These are phyloP conservation scores for Fusarium chaquense DNA, from an alignment of 2,329 filamentous ascomycete species.

Conservation along the genomic window DNA sequence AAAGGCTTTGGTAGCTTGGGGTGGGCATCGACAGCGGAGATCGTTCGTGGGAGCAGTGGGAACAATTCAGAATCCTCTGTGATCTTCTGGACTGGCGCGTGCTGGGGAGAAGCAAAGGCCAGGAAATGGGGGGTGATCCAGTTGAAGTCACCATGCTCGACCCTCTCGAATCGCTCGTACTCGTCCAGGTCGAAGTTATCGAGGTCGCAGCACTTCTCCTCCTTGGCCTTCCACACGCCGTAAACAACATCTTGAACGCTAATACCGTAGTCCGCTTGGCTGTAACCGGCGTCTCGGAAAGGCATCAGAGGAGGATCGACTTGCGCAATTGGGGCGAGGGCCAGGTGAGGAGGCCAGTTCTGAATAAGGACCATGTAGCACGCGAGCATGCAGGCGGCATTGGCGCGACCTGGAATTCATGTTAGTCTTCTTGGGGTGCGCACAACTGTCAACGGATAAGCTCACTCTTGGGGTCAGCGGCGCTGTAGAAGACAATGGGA, in stretches of 20 bases:
- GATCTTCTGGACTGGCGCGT: constrained; percentile 79
- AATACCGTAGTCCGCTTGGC: constrained; percentile 95
- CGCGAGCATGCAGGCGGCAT: constrained; percentile 92
- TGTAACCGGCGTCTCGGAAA: constrained; percentile 97
- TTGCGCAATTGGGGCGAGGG: constrained; percentile 94
- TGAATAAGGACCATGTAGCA: constrained; percentile 99
- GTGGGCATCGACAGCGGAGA: constrained; percentile 77
- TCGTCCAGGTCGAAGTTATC: constrained; percentile 97
- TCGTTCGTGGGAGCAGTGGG: constrained; percentile 77
- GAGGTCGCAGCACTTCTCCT: constrained; percentile 89
- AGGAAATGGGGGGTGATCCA: constrained; percentile 97
- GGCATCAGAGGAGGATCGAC: constrained; percentile 98
- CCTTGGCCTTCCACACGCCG: constrained; percentile 98
- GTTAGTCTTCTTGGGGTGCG: constrained; percentile 29
- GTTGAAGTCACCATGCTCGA: constrained; percentile 99
- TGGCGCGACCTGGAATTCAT: constrained; percentile 76
- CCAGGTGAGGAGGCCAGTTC: constrained; percentile 95
- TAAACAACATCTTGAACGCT: constrained; percentile 98
- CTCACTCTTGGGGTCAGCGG: constrained; percentile 89
- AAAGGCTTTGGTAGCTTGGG: constrained; percentile 84
- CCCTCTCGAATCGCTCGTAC: constrained; percentile 95
- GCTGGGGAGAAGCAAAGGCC: constrained; percentile 95
- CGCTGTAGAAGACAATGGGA: constrained; percentile 96
- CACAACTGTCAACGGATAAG: constrained; percentile 40
- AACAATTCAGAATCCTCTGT: constrained; percentile 79